Conservation (phyloP, 75 land plant genomes). For the Pseudotsuga menziesii region DNA sequence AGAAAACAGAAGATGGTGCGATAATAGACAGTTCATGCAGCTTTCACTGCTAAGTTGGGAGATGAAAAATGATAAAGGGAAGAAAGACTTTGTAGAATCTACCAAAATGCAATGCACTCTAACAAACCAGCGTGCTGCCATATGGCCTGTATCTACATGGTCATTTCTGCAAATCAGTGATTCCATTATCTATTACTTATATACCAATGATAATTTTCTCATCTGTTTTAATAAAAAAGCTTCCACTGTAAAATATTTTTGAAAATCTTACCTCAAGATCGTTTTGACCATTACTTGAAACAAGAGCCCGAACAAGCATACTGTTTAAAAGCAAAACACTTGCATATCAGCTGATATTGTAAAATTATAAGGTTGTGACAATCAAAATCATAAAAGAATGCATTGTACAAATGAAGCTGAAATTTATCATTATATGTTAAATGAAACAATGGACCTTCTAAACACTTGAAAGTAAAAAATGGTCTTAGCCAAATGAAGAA, state of each 20-base stretch:
- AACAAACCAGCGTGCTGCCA: neutral
- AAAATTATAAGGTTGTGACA: neutral
- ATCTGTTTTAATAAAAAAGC: neutral
- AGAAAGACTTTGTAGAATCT: neutral
- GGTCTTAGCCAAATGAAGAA: neutral
- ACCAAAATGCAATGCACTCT: neutral
- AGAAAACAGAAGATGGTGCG: neutral
- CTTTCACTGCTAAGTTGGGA: neutral
- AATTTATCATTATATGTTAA: slow-evolving; percentile 6
- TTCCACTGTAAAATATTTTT: no score
- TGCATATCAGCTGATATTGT: neutral
- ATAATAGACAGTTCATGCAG: neutral
- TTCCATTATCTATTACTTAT: neutral
- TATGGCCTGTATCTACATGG: neutral
- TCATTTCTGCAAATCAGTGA: neutral
- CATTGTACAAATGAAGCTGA: neutral
- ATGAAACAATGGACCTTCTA: slow-evolving; percentile 1
- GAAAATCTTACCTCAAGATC: slow-evolving; percentile 75
- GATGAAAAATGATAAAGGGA: neutral
- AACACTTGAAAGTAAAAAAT: neutral
- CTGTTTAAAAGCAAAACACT: slow-evolving; percentile 38
- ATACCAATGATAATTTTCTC: neutral
- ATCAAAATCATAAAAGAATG: neutral
- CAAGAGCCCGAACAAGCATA: slow-evolving; percentile 81
- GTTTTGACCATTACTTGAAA: slow-evolving; percentile 53